phyloP scores from a whole-genome alignment of 2,329 filamentous ascomycete species.

The Annulohypoxylon truncatum region DNA sequence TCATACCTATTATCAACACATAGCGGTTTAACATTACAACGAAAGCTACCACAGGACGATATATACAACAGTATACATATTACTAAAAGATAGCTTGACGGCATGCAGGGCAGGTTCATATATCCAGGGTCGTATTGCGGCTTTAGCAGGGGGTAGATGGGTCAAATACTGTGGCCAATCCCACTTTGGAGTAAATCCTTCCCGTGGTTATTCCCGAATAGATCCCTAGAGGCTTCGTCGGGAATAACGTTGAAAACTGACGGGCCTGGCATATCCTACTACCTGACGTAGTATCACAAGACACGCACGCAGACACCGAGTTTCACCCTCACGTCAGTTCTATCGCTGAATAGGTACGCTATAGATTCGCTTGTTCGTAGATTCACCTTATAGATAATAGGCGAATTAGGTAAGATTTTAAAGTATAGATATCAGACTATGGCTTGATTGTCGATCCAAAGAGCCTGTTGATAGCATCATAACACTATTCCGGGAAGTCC shows the following conservation, averaged over 20 bases:
- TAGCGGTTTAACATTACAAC: not conserved
- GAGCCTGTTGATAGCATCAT: not conserved
- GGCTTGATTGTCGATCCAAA: not conserved
- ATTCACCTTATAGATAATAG: not conserved
- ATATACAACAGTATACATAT: not conserved
- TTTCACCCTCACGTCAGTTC: conserved; percentile 6
- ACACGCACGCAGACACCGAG: not conserved
- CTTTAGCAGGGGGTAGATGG: conserved; percentile 2
- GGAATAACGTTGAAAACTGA: conserved; percentile 3
- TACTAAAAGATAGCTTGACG: not conserved
- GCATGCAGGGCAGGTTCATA: not conserved
- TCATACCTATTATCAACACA: not conserved
- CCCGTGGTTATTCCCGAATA: not conserved
- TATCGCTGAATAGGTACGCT: not conserved
- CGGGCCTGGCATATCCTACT: not conserved
- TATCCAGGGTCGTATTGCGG: conserved; percentile 11
- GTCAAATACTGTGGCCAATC: not conserved
- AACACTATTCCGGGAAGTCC: not conserved
- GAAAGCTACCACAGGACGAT: not conserved
- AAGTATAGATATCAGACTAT: not conserved
- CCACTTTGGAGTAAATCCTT: not conserved
- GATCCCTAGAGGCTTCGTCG: not conserved
- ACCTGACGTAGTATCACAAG: not conserved
- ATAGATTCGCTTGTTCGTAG: conserved; percentile 3
- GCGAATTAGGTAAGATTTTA: not conserved